A percentile compares a stretch with the other conserved stretches of the same genome.
phyloP scores from a whole-genome alignment of 2,329 filamentous ascomycete species.

The Venturia pyrina region DNA sequence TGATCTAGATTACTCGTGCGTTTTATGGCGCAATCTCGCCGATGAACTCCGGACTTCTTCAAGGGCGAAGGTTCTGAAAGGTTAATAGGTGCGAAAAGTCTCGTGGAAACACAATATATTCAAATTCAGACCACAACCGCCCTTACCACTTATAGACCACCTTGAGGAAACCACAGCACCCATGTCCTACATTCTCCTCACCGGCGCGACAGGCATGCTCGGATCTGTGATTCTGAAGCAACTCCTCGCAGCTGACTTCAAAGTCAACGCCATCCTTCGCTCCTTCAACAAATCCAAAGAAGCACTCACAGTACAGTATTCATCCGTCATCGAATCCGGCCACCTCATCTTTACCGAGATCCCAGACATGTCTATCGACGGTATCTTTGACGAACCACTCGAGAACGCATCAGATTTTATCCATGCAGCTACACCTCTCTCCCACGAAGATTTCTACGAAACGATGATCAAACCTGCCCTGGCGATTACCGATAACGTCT shows the following conservation, averaged over 20 bases:
- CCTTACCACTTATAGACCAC: no score
- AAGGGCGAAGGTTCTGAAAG: background rate
- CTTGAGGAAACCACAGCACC: background rate
- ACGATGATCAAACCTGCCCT: constrained; percentile 15
- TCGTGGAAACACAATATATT: no score
- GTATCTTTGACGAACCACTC: constrained; percentile 13
- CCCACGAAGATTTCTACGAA: constrained; percentile 10
- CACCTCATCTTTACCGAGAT: constrained; percentile 14
- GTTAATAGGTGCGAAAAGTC: no score
- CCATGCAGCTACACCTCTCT: constrained; percentile 14
- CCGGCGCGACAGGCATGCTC: constrained; percentile 13
- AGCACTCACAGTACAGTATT: constrained; percentile 11
- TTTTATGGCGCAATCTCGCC: background rate
- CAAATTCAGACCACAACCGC: no score
- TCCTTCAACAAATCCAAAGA: constrained; percentile 12
- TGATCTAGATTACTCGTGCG: background rate
- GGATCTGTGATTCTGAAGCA: constrained; percentile 14
- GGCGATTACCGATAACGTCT: constrained; percentile 23
- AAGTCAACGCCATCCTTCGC: constrained; percentile 14
- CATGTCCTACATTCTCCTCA: background rate
- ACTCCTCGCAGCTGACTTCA: constrained; percentile 12
- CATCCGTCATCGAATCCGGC: constrained; percentile 2
- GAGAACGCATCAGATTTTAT: constrained; percentile 13
- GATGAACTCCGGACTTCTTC: background rate
- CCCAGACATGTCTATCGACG: constrained; percentile 14